These are phyloP conservation scores for Amanita fuliginea DNA, from an alignment of 768 basidiomycete species.

Conservation along the genomic window DNA sequence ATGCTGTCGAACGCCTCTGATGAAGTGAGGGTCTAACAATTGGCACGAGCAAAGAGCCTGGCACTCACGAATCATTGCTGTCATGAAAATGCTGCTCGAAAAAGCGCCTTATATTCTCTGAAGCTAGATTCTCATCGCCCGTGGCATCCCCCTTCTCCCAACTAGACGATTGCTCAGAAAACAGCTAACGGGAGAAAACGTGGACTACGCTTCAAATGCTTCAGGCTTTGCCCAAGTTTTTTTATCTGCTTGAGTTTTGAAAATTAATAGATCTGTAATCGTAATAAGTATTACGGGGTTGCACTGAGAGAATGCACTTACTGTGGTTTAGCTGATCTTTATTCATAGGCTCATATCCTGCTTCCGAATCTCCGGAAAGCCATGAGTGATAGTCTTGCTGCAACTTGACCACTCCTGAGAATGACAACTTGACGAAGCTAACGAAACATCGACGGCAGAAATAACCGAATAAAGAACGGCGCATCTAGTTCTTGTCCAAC, in stretches of 20 bases:
- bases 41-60: neutral
- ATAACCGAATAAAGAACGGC: slow-evolving; percentile 72
- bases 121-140: slow-evolving; percentile 60
- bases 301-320: slow-evolving; percentile 11
- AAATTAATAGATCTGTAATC: slow-evolving; percentile 39
- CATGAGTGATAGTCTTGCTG: slow-evolving; percentile 58
- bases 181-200: neutral
- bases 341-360: slow-evolving; percentile 36
- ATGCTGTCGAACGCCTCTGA: slow-evolving; percentile 69
- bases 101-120: slow-evolving; percentile 64
- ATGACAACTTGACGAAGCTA: slow-evolving; percentile 68
- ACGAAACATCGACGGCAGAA: slow-evolving; percentile 72
- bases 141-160: slow-evolving; percentile 56
- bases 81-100: slow-evolving; percentile 84
- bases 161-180: slow-evolving; percentile 22
- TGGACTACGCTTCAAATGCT: slow-evolving; percentile 46
- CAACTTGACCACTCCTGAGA: slow-evolving; percentile 55
- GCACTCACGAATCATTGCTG: slow-evolving; percentile 64
- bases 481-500: slow-evolving; percentile 29
- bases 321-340: slow-evolving; percentile 45
- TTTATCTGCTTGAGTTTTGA: slow-evolving; percentile 55
- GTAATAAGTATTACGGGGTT: neutral
- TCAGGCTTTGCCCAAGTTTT: slow-evolving; percentile 55
- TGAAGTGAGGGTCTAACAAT: neutral
- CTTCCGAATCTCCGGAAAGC: slow-evolving; percentile 35